These are phyloP conservation scores for Quercus lobata DNA, from an alignment of 331 rosid species.

Conservation along the genomic window DNA sequence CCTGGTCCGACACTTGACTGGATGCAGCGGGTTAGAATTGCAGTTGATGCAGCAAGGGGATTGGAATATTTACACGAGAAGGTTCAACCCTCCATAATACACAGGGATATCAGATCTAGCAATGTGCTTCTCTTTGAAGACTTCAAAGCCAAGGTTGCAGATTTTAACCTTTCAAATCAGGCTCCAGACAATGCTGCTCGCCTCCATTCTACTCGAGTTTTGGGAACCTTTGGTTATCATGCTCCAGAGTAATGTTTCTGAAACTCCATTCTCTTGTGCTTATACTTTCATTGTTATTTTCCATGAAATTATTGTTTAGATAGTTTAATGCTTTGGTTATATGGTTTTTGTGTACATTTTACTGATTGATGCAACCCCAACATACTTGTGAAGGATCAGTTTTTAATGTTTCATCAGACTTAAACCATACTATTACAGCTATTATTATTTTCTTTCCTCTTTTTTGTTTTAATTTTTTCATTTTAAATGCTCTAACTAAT, in stretches of 20 bases:
- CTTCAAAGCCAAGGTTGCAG: conserved; percentile 90
- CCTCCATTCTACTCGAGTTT: conserved; percentile 95
- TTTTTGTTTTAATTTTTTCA: not conserved
- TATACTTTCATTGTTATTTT: not conserved
- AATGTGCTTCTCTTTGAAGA: conserved; percentile 96
- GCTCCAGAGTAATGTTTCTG: conserved; percentile 88
- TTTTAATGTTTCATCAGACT: not conserved
- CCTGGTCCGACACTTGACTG: conserved; percentile 98
- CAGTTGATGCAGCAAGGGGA: conserved; percentile 97
- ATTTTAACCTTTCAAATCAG: conserved; percentile 97
- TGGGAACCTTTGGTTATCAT: conserved; percentile 99
- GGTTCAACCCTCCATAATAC: conserved; percentile 81
- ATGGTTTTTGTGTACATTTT: not conserved
- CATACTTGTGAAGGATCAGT: not conserved
- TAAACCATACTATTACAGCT: not conserved
- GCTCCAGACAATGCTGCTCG: conserved; percentile 99
- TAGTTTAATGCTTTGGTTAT: conserved; percentile 3
- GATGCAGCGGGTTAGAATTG: conserved; percentile 97
- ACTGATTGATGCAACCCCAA: conserved; percentile 1
- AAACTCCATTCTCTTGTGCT: conserved; percentile 10
- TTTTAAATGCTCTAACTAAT: not conserved
- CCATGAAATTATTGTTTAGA: not conserved
- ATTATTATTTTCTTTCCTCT: not conserved
- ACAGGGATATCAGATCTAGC: conserved; percentile 96
- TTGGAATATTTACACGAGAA: conserved; percentile 97